Evolutionary conservation across 768 basidiomycete genomes (phyloP), one percentile per base, ranked within the genome.

Genomic region (Thelephora ganbajun): DNA sequence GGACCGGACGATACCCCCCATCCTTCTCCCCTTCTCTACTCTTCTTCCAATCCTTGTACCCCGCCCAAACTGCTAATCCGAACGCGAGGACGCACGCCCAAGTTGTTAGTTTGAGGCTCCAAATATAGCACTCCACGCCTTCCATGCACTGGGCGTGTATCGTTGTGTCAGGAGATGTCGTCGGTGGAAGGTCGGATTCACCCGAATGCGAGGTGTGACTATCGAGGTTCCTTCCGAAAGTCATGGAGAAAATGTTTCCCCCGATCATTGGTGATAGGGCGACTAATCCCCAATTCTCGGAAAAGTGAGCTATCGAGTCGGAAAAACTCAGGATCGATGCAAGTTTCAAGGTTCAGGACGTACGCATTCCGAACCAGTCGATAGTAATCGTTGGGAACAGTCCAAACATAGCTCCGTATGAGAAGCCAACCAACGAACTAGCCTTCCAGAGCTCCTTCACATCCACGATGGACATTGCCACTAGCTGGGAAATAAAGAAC

Each of bases 311-410:
- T 81, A 53, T 12, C 1, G 12, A 14, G 11, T n/a, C n/a, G 13
- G 18, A 3, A 16, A 12, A 2, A 37, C 37, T 14, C n/a, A 13
- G 39, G 14, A 41, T 41, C 12, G 22, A 41, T 41, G 3, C 13
- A 13, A 30, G 26, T 22, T 42, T 33, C 30, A 39, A 5, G 13
- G 39, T 18, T 20, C 22, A 43, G 14, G 26, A 11, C 2, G 77
- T 83, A 86, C 86, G 68, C 56, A 93, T 68, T 6, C 90, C 90
- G 54, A 92, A 93, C 87, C 86, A 91, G 54, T 93, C 91, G 20
- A 92, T 71, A 45, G 76, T 70, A 26, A 93, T 69, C n/a, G 81
- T 78, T 0, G 87, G 85, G 56, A 75, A 71, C 37, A 84, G 65
- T 2, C 82, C 83, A 58, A 87, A 90, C 47, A 78, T 58, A 44